phyloP scores from a whole-genome alignment of 257 asterid species.

The Paulownia fortunei region DNA sequence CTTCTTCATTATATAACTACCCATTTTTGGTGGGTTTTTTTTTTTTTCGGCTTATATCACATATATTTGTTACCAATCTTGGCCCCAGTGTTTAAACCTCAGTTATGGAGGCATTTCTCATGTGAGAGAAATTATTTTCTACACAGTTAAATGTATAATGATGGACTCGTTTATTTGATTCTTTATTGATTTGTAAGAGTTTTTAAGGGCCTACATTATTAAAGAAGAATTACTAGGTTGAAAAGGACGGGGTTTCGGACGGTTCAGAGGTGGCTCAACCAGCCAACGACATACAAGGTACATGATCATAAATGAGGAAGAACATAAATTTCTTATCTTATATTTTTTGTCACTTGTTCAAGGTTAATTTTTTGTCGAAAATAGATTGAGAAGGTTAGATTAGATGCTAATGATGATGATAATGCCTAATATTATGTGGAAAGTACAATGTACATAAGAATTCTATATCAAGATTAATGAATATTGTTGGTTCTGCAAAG shows the following conservation, averaged over 20 bases:
- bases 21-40: neutral
- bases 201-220: neutral
- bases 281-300: neutral
- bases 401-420: neutral
- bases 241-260: neutral
- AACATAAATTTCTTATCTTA: neutral
- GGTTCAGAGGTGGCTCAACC: too few relatives aligned
- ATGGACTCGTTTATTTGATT: conserved; percentile 16
- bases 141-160: neutral
- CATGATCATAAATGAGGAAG: neutral
- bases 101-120: neutral
- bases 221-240: neutral
- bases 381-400: neutral
- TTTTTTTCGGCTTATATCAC: neutral
- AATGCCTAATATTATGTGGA: neutral
- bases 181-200: neutral
- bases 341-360: neutral
- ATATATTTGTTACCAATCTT: neutral
- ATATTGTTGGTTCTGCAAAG: neutral
- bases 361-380: neutral
- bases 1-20: neutral
- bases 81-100: conserved; percentile 16
- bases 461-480: neutral
- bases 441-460: neutral
- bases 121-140: neutral